These are phyloP conservation scores for Alternaria rosae DNA, from an alignment of 2,329 filamentous ascomycete species.

Conservation along the genomic window DNA sequence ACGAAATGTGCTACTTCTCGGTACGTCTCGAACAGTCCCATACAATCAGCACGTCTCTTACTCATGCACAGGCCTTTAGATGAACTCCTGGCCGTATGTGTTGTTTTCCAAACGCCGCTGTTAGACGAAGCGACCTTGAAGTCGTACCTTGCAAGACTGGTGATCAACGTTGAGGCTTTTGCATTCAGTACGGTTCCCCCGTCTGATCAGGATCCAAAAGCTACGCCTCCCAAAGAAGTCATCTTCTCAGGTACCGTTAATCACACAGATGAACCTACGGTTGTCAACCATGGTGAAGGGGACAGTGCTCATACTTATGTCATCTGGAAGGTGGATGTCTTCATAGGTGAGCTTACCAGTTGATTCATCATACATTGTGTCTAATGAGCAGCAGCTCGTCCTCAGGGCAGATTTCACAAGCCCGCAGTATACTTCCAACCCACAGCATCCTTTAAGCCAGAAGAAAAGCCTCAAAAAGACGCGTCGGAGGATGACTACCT, in stretches of 20 bases:
- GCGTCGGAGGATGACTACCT: constrained; percentile 68
- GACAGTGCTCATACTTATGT: constrained; percentile 42
- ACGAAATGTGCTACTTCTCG: constrained; percentile 74
- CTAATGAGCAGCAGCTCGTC: constrained; percentile 42
- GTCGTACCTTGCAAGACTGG: constrained; percentile 67
- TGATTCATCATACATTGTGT: not conserved
- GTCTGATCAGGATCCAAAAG: constrained; percentile 49
- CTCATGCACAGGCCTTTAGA: constrained; percentile 67
- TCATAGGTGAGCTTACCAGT: constrained; percentile 37
- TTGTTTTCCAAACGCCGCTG: constrained; percentile 71
- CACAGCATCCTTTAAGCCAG: constrained; percentile 63
- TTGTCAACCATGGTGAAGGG: constrained; percentile 39
- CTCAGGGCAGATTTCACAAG: constrained; percentile 68
- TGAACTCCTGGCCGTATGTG: constrained; percentile 73
- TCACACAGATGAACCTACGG: constrained; percentile 38
- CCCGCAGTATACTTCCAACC: constrained; percentile 71
- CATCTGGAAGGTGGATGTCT: constrained; percentile 50
- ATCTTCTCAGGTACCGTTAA: constrained; percentile 61
- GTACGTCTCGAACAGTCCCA: constrained; percentile 57
- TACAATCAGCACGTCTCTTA: constrained; percentile 56
- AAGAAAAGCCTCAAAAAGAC: constrained; percentile 54
- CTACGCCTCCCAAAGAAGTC: constrained; percentile 57
- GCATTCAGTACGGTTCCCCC: constrained; percentile 61
- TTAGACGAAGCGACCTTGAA: constrained; percentile 65
- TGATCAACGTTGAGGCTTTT: constrained; percentile 71